Evolutionary conservation across 257 asterid species (phyloP), one percentile per base, ranked within the genome.

Genomic region (Pogostemon cablin): DNA sequence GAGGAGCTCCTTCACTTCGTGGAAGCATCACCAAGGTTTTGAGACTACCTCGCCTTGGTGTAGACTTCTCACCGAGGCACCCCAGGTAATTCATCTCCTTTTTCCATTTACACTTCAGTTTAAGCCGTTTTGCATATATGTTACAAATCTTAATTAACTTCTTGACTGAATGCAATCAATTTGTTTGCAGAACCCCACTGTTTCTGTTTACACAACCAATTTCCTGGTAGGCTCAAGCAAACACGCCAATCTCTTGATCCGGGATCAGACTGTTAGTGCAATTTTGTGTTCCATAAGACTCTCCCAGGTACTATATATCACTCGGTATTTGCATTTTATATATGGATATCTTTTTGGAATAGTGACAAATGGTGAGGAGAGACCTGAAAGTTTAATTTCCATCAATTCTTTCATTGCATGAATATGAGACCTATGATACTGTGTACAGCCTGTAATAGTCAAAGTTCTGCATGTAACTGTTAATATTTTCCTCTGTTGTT

Each of bases 1-100:
- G 1, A 82, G 85, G 84, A 84, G 86, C 75, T 76, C 93, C 1
- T 77, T 80, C 47, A 40, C 82, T 62, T 74, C 86, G 60, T 82
- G 86, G 91, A 88, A 90, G 80, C 84, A 75, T 57, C 76, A 74
- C 54, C 89, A 77, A 71, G 84, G 83, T 56, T 77, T 47, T 58
- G 87, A 88, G 63, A 85, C 82, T 9, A 69, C 78, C 15, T 68
- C 90, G 1, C 96, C 97, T 17, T 90, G 97, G 97, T 83, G 96
- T 74, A 82, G 87, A 79, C 91, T 90, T 67, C 81, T 90, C 49
- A 59, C 97, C 3, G 85, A 85, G 81, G 66, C 85, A 8, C 80
- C 87, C 1, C 91, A 83, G 97, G 97, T 90, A 69, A 68, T 44
- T 38, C 63, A 60, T 55, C 71, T 15, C 42, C 15, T 9, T 25